Base-by-base conservation (phyloP, 2,329 filamentous ascomycete species). In the Pseudopithomyces chartarum region DNA sequence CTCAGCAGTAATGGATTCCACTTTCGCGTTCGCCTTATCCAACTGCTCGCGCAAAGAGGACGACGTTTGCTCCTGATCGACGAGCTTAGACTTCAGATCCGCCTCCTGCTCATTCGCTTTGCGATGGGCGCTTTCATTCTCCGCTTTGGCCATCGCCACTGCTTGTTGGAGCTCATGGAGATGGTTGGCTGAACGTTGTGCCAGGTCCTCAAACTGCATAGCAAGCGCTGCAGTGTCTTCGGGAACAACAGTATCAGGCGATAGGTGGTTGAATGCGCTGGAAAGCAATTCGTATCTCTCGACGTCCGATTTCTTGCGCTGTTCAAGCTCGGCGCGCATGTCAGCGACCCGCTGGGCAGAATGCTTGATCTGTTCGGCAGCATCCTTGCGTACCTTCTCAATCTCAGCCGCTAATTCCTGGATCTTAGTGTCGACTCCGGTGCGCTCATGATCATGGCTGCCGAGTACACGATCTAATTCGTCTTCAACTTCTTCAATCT, bases 401-500 rank as follows among this genome's bases (percentile, higher is more conserved):
- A 96, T 78, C 65, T 97, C 90, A 15, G 84, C 80, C 66, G 92
- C 85, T 1, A 97, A 82, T 8, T 82, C 80, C 44, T 86, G 86
- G 32, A 92, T 80, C 56, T 83, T 87, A 45, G 89, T 85, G 60
- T 94, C 89, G 43, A 88, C 83, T 2, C 84, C 84, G 3, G 85
- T 86, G 68, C 88, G 90, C 67, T 95, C 90, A 64, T 96, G 89
- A 63, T 97, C 92, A 42, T 91, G 85, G 39, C 90, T 92, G 66
- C 92, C 91, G 40, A 91, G 84, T 53, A 94, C 85, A 57, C 92
- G 85, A 66, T 97, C 93, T 50, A 98, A 85, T 70, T 97, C 93
- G 67, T 97, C 93, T 76, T 99, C 95, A 6, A 90, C 84, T 65
- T 98, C 92, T 70, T 98, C 95, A 0, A 95, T 81, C 51, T 88